A percentile compares a stretch with the other conserved stretches of the same genome.
These are phyloP conservation scores for Penicillium coprophilum DNA, from an alignment of 495 filamentous ascomycete genomes.

Conservation along the genomic window DNA sequence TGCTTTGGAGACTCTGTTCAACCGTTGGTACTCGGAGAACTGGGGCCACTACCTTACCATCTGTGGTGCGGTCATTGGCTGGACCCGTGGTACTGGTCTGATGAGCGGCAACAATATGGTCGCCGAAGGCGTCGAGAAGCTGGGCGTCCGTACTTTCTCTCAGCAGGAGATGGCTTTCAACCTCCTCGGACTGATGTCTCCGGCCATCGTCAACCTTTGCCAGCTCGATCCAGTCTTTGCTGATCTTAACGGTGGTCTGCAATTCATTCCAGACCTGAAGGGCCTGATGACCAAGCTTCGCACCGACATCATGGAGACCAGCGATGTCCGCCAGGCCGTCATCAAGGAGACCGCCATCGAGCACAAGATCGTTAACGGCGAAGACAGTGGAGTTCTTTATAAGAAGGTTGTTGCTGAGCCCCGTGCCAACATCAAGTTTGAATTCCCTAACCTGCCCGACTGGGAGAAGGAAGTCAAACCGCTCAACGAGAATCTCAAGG, in stretches of 20 bases:
- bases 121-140: constrained; percentile 92
- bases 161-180: constrained; percentile 99
- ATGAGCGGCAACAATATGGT: constrained; percentile 99
- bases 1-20: constrained; percentile 95
- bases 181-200: constrained; percentile 92
- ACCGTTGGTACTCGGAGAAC: constrained; percentile 95
- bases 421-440: constrained; percentile 94
- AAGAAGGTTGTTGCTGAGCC: constrained; percentile 90
- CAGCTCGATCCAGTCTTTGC: constrained; percentile 94
- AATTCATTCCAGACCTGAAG: constrained; percentile 97
- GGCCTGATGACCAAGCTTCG: constrained; percentile 85
- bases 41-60: constrained; percentile 99
- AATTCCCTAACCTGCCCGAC: constrained; percentile 85
- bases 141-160: constrained; percentile 96
- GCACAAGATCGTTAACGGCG: constrained; percentile 96
- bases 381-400: constrained; percentile 87
- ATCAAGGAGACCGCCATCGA: constrained; percentile 95
- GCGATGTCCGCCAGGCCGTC: constrained; percentile 88
- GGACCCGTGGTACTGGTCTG: constrained; percentile 96
- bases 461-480: constrained; percentile 91
- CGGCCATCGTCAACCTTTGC: constrained; percentile 90
- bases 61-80: constrained; percentile 97
- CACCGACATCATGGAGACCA: constrained; percentile 89
- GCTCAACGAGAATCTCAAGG: constrained; percentile 81
- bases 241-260: constrained; percentile 94